Evolutionary conservation across 148 eudicot genomes (phyloP).

Genomic region (Chenopodium berlandieri): DNA sequence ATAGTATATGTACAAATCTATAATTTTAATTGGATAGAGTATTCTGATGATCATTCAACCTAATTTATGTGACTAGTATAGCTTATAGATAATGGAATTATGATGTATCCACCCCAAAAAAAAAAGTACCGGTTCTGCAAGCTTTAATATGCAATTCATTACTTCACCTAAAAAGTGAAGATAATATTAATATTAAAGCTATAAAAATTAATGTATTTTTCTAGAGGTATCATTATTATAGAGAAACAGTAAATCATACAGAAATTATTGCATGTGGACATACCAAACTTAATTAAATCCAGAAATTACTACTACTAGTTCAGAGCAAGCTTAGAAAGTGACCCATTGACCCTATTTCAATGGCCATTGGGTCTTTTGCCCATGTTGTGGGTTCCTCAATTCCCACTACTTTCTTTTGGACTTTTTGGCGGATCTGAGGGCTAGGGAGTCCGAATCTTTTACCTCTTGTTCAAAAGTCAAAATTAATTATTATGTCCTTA

Average conservation of each 20-base stretch:
- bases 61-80: too few relatives aligned
- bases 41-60: too few relatives aligned
- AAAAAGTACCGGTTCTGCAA: not conserved
- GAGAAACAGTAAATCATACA: not conserved
- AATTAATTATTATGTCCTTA: too few relatives aligned
- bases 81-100: not conserved
- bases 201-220: too few relatives aligned
- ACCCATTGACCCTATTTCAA: not conserved
- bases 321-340: not conserved
- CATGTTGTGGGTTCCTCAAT: not conserved
- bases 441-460: too few relatives aligned
- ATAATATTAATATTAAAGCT: not conserved
- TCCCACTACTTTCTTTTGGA: not conserved
- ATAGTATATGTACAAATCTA: too few relatives aligned
- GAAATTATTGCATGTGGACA: not conserved
- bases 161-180: constrained; percentile 3
- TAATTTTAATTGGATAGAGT: too few relatives aligned
- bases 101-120: not conserved
- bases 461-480: too few relatives aligned
- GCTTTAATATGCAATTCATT: not conserved
- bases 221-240: not conserved
- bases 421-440: not conserved
- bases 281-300: not conserved
- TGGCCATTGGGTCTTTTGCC: not conserved
- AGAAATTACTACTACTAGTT: not conserved